Base-by-base conservation (phyloP, 2,329 filamentous ascomycete genomes). In the Arthrocladium fulminans region DNA sequence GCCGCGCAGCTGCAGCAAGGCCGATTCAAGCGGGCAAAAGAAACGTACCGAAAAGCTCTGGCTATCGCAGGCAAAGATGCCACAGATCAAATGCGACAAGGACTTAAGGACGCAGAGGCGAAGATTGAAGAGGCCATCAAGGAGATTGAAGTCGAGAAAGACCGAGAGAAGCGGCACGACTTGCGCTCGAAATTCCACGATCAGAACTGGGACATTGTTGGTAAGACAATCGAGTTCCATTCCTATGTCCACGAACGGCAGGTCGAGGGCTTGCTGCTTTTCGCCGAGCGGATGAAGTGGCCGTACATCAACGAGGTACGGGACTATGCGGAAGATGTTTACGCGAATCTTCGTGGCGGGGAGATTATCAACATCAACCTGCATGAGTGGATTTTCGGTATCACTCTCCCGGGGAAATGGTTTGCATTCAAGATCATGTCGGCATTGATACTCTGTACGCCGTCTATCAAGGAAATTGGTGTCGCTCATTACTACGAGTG, bases 211-310 rank as follows among this genome's bases (percentile, higher is more conserved):
- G 23, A 13, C 23, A 50, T 37, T 17, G n/a, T 2, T 19, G 23
- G 15, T 23, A 34, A 13, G 24, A 35, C 5, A 19, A 13, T 42
- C 12, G 42, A 51, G 29, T 35, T 54, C 23, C 49, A 49, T 39
- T n/a, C n/a, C n/a, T n/a, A n/a, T n/a, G n/a, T n/a, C n/a, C n/a
- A n/a, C n/a, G n/a, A n/a, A n/a, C n/a, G n/a, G 30, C 56, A 56
- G 40, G 48, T 52, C 19, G 49, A 58, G 23, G 54, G 50, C 9
- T 25, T 58, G 6, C 35, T 57, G 5, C 47, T 15, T 2, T 58
- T 58, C 44, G 56, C 49, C 9, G 50, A 58, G 42, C 17, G 20
- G 12, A 54, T 58, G 32, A 38, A 45, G 40, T 58, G 56, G 56
- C 56, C 56, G 7, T 52, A 41, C 20, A 39, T 56, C 19, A 37